Percentiles rank a stretch among this genome's conserved stretches.
Conservation (phyloP, 176 grass and related monocot genomes). For the Oryza australiensis region DNA sequence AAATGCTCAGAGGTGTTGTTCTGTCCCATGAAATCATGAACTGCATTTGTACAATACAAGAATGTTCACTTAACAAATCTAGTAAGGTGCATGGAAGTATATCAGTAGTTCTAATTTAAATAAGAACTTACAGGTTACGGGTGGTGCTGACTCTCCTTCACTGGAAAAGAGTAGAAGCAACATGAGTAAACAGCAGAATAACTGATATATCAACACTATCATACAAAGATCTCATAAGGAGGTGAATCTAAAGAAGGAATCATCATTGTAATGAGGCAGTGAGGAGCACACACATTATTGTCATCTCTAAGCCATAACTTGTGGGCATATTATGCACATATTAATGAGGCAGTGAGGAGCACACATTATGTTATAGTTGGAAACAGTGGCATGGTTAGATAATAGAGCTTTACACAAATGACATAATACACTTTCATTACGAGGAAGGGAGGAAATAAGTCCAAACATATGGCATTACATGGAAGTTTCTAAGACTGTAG, state of each 20-base stretch:
- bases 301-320: neutral
- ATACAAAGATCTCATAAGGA: constrained; percentile 15
- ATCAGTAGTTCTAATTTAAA: constrained; percentile 1
- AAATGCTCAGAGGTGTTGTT: constrained; percentile 27
- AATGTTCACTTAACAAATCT: constrained; percentile 18
- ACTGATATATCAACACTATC: constrained; percentile 11
- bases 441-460: neutral
- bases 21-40: constrained; percentile 50
- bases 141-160: constrained; percentile 42
- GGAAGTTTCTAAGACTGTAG: neutral
- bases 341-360: too few relatives aligned
- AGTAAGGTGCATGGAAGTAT: constrained; percentile 11
- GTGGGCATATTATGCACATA: neutral
- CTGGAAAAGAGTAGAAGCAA: constrained; percentile 33
- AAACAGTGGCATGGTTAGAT: neutral
- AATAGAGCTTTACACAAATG: neutral
- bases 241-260: constrained; percentile 12
- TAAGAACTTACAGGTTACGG: constrained; percentile 52
- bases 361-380: neutral
- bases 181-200: constrained; percentile 23
- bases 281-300: neutral
- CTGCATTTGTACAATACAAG: constrained; percentile 42
- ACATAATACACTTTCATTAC: neutral
- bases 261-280: neutral
- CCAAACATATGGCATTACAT: neutral